These are phyloP conservation scores for Dictyophora rubrovolvata DNA, from an alignment of 768 basidiomycete genomes.

Conservation along the genomic window DNA sequence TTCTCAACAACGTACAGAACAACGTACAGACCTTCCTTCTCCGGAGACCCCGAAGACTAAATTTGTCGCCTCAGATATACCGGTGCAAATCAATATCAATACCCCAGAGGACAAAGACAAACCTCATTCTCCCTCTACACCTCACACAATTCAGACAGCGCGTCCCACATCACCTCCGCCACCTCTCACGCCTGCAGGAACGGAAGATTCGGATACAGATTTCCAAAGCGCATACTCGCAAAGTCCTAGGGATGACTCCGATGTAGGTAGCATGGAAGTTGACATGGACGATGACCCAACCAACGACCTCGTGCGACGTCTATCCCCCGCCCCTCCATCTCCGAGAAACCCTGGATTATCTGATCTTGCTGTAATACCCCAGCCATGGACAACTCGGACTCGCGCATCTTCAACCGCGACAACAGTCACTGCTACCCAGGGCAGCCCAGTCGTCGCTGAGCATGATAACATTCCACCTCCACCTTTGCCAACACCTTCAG, in stretches of 20 bases:
- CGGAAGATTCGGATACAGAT: constrained; percentile 75
- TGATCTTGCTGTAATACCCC: not conserved
- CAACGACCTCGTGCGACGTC: constrained; percentile 23
- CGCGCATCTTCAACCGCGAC: constrained; percentile 49
- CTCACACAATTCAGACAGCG: not conserved
- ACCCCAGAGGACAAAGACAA: not conserved
- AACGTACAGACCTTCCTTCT: constrained; percentile 7
- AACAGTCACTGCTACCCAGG: constrained; percentile 31
- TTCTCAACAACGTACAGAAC: constrained; percentile 25
- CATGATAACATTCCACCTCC: constrained; percentile 24
- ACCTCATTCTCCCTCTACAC: constrained; percentile 24
- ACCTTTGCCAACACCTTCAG: not conserved
- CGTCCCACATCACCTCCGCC: not conserved
- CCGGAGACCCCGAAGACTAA: constrained; percentile 6
- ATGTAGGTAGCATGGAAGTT: constrained; percentile 13
- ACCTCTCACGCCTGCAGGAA: constrained; percentile 19
- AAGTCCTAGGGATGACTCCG: constrained; percentile 45
- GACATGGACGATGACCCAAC: constrained; percentile 15
- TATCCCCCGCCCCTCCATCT: constrained; percentile 14
- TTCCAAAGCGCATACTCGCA: constrained; percentile 81
- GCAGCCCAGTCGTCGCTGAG: constrained; percentile 31
- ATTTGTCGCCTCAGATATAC: not conserved
- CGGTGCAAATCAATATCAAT: not conserved
- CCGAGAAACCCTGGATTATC: not conserved
- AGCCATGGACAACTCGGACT: constrained; percentile 22